These are phyloP conservation scores for Ustilago loliicola DNA, from an alignment of 1,284 basidiomycete species.

Conservation along the genomic window DNA sequence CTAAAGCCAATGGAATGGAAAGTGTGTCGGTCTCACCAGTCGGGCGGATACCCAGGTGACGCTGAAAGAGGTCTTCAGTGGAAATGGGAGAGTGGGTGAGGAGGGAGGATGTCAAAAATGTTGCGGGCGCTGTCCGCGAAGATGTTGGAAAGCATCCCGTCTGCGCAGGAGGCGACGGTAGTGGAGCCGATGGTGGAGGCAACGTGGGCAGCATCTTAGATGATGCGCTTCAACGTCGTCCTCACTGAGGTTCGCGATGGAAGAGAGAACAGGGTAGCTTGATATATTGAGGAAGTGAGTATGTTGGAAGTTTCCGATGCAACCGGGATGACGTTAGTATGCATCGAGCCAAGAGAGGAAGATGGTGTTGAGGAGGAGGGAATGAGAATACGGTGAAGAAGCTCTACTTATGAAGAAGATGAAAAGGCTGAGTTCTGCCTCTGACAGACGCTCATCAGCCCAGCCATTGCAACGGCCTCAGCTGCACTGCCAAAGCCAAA, in stretches of 20 bases:
- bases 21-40: conserved; percentile 1
- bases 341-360: not conserved
- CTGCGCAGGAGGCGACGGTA: not conserved
- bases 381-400: not conserved
- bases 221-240: not conserved
- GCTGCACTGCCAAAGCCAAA: conserved; percentile 4
- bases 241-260: not conserved
- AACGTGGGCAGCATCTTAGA: not conserved
- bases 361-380: not conserved
- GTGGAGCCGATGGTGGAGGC: not conserved
- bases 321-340: not conserved
- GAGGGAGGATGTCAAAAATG: not conserved
- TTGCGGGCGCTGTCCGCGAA: conserved; percentile 8
- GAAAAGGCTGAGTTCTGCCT: not conserved
- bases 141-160: conserved; percentile 27
- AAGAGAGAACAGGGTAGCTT: not conserved
- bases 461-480: not conserved
- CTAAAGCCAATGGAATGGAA: not conserved
- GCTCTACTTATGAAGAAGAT: not conserved
- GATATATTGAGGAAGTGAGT: not conserved
- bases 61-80: not conserved
- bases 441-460: not conserved
- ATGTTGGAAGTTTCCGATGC: not conserved
- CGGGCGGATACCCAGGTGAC: not conserved
- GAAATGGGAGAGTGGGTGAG: too few species aligned